phyloP scores from a whole-genome alignment of 1,284 basidiomycete species.

The Leucoagaricus sp. region DNA sequence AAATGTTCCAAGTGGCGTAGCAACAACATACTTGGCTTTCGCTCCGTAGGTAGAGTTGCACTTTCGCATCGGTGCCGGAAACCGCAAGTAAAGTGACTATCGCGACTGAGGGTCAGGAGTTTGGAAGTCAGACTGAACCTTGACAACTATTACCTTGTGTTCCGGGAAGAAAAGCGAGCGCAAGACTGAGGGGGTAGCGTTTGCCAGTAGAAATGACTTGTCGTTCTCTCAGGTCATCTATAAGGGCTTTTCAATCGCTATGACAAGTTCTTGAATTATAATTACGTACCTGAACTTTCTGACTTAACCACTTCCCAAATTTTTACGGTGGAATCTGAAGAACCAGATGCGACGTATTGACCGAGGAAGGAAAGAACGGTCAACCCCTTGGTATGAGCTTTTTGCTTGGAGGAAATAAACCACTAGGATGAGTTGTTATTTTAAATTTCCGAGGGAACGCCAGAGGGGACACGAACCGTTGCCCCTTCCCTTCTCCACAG shows the following conservation, averaged over 20 bases:
- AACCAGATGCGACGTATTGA: constrained; percentile 67
- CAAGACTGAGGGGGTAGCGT: constrained; percentile 75
- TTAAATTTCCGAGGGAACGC: constrained; percentile 15
- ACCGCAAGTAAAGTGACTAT: constrained; percentile 76
- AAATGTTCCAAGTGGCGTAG: constrained; percentile 3
- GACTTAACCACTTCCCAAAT: constrained; percentile 56
- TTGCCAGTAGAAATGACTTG: constrained; percentile 71
- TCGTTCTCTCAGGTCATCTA: constrained; percentile 46
- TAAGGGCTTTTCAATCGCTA: constrained; percentile 9
- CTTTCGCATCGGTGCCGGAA: constrained; percentile 72
- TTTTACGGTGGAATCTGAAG: constrained; percentile 78
- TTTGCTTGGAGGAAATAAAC: constrained; percentile 39
- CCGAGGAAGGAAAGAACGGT: constrained; percentile 57
- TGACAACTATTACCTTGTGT: constrained; percentile 61
- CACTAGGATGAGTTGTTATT: constrained; percentile 54
- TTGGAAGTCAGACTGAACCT: not conserved
- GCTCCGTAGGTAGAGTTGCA: constrained; percentile 76
- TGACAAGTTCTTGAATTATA: not conserved
- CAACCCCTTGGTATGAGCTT: constrained; percentile 72
- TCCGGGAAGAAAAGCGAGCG: constrained; percentile 62
- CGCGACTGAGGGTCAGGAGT: not conserved
- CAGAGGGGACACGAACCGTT: constrained; percentile 39
- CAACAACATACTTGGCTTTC: constrained; percentile 48
- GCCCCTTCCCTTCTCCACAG: constrained; percentile 49
- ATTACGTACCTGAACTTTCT: constrained; percentile 33